Base-by-base conservation (phyloP, 2,329 filamentous ascomycete genomes). In the Thelonectria rubi region DNA sequence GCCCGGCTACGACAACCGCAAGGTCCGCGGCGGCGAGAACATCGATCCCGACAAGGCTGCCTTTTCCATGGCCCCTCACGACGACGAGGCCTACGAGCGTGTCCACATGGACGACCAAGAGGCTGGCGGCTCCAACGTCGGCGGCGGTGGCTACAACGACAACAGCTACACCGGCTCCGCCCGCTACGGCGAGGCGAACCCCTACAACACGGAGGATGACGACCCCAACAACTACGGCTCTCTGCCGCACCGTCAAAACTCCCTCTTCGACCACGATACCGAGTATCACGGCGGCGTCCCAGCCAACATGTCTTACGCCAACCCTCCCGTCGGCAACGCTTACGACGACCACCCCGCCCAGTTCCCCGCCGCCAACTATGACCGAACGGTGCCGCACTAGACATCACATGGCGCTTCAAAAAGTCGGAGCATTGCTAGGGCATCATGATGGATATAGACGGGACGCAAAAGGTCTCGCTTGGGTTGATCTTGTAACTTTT, bases 11-110 rank as follows among this genome's bases (percentile, higher is more conserved):
- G 85, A 87, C 69, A 80, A 79, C 66, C 78, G 73, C 70, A 74
- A 78, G 70, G 68, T 80, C 55, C 76, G 80, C 52, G 73, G 73
- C 62, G 72, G 72, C 62, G 76, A 74, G 65, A 84, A 86, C 77
- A 89, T 89, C 67, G 88, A 90, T 73, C 88, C 88, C 0, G 87
- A 90, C 75, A 89, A 89, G 79, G 87, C 87, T 26, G 87, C 87
- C 62, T 90, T 90, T 77, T 88, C 86, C 58, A 88, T 87, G 75
- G 86, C 85, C 14, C 86, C 86, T n/a, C 84, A 88, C 71, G 86
- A 87, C 68, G 87, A 90, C 65, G 87, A 89, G 71, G 83, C 85
- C 45, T 90, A 90, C 70, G 85, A 87, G 52, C 85, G 85, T 14
- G 82, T 89, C 63, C 82, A 87, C 74, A 79, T 81, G 76, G 80